Evolutionary conservation across 768 basidiomycete species (phyloP).

Genomic region (Boletus vermiculosoides): DNA sequence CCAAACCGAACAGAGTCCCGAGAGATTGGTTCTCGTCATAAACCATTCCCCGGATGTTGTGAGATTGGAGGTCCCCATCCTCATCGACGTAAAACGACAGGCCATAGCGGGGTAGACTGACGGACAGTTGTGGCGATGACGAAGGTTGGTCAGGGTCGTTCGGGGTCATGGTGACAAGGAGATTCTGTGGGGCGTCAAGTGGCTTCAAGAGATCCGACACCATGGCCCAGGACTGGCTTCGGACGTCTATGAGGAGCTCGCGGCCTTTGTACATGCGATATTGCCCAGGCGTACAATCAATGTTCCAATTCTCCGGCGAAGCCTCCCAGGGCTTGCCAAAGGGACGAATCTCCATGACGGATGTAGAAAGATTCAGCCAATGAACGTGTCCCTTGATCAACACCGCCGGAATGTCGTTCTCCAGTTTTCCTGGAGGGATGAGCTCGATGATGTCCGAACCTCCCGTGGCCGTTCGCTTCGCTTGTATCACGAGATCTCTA

Average conservation of each 20-base stretch:
- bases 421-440: slow-evolving; percentile 19
- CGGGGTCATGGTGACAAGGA: slow-evolving; percentile 16
- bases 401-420: slow-evolving; percentile 19
- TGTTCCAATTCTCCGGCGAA: slow-evolving; percentile 22
- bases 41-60: slow-evolving; percentile 39
- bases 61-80: slow-evolving; percentile 35
- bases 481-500: slow-evolving; percentile 12
- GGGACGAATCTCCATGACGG: slow-evolving; percentile 26
- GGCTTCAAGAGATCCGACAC: slow-evolving; percentile 14
- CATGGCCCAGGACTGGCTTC: slow-evolving; percentile 24
- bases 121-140: slow-evolving; percentile 14
- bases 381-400: slow-evolving; percentile 22
- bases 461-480: not conserved
- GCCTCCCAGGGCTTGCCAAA: slow-evolving; percentile 16
- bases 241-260: slow-evolving; percentile 22
- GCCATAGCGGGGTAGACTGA: slow-evolving; percentile 38
- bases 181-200: slow-evolving; percentile 9
- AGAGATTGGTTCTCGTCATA: slow-evolving; percentile 39
- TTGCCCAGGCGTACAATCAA: slow-evolving; percentile 5
- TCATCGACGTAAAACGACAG: slow-evolving; percentile 39
- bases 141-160: not conserved
- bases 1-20: slow-evolving; percentile 45
- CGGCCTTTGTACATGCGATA: slow-evolving; percentile 1
- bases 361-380: slow-evolving; percentile 26
- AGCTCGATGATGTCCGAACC: slow-evolving; percentile 9